A percentile compares a stretch with the other conserved stretches of the same genome.
These are phyloP conservation scores for Oropetium thomaeum DNA, from an alignment of 176 grass and related monocot genomes.

Conservation along the genomic window DNA sequence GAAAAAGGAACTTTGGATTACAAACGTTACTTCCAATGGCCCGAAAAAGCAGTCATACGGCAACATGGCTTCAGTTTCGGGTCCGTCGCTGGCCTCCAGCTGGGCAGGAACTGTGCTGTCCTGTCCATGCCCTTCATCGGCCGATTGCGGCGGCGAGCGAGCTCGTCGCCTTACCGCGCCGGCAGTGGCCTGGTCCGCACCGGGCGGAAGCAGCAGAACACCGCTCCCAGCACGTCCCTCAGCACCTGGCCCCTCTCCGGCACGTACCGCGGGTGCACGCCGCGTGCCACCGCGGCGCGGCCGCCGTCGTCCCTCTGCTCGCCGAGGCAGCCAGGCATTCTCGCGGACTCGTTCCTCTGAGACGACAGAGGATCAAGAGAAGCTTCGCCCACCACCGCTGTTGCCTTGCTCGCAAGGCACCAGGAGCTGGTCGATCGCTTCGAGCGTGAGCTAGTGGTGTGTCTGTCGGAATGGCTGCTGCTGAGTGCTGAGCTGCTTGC, in stretches of 20 bases:
- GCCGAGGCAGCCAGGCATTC: conserved; percentile 28
- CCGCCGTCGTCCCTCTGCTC: background rate
- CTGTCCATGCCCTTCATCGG: background rate
- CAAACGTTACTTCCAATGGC: background rate
- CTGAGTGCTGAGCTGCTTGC: background rate
- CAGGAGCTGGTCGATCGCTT: background rate
- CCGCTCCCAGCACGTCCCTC: background rate
- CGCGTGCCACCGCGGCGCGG: background rate
- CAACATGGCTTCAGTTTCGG: background rate
- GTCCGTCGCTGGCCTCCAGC: background rate
- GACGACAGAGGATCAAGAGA: too few species aligned
- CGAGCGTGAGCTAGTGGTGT: background rate
- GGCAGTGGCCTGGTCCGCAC: conserved; percentile 36
- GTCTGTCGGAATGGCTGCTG: background rate
- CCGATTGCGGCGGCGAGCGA: background rate
- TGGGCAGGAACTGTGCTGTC: background rate
- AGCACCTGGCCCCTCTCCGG: conserved; percentile 42
- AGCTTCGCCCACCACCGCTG: background rate
- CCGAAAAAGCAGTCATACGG: background rate
- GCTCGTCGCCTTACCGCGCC: conserved; percentile 6
- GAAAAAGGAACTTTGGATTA: background rate
- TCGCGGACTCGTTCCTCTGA: background rate
- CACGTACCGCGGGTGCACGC: conserved; percentile 43
- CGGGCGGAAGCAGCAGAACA: conserved; percentile 30
- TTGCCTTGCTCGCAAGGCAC: background rate